Evolutionary conservation across 768 basidiomycete species (phyloP).

Genomic region (Suillus clintonianus): DNA sequence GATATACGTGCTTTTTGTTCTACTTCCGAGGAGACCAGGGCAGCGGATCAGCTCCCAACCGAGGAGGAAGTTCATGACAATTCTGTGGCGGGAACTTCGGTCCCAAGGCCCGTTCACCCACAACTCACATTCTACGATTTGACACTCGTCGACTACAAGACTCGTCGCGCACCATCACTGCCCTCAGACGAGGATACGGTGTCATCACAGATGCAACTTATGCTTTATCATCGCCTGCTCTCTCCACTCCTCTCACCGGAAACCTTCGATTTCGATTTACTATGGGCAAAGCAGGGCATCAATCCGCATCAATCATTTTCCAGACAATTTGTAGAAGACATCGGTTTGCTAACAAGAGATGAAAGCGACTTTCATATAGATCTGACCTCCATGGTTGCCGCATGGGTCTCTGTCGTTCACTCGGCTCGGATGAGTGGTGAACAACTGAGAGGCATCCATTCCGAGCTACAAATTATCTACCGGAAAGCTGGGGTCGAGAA

Average conservation of each 20-base stretch:
- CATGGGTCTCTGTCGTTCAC: constrained; percentile 32
- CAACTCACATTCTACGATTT: constrained; percentile 29
- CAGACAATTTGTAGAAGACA: constrained; percentile 42
- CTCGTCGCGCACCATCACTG: constrained; percentile 49
- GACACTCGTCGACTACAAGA: constrained; percentile 70
- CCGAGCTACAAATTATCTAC: constrained; percentile 43
- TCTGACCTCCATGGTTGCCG: constrained; percentile 31
- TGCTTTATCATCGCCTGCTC: constrained; percentile 75
- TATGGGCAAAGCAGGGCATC: constrained; percentile 54
- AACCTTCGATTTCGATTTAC: constrained; percentile 47
- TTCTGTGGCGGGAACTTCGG: not conserved
- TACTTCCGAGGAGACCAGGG: not conserved
- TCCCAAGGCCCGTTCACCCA: not conserved
- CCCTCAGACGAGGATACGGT: constrained; percentile 61
- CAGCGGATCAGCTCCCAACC: not conserved
- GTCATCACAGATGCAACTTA: constrained; percentile 68
- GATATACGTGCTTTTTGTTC: constrained; percentile 5
- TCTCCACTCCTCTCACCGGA: constrained; percentile 46
- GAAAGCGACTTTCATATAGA: constrained; percentile 21
- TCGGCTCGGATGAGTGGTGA: constrained; percentile 11
- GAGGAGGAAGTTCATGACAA: not conserved
- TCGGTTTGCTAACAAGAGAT: constrained; percentile 17
- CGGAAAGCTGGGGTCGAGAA: constrained; percentile 21
- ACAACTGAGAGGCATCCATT: constrained; percentile 33
- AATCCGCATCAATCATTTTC: constrained; percentile 51